Base-by-base conservation (phyloP, 2,329 filamentous ascomycete species). In the Pseudogymnoascus destructans region DNA sequence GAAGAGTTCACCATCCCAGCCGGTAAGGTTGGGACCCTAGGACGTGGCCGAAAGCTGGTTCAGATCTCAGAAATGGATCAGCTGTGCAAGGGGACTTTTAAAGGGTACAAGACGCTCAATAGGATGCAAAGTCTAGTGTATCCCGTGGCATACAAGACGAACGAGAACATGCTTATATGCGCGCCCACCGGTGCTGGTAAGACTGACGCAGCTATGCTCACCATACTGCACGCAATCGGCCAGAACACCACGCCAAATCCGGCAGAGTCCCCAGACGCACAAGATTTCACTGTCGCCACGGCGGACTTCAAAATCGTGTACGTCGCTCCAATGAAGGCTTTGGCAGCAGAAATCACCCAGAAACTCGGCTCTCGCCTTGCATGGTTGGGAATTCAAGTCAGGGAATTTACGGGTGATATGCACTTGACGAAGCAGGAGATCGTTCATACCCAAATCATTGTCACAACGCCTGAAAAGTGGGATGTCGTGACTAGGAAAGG, bases 391-490 rank as follows among this genome's bases (percentile, higher is more conserved):
- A 83, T 98, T 66, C 84, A 89, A 69, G 92, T 89, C 63, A 86
- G 93, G 61, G 93, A 98, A 72, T 84, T 95, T 70, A 98, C 93
- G 54, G 93, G 93, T 67, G 93, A 98, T 70, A 98, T 98, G 93
- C 93, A 98, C 69, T 79, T 99, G 59, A 96, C 92, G 55, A 98
- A 98, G 71, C 80, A 89, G 1, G 95, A 98, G 71, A 95, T 99
- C 61, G 80, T 96, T 13, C 85, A 91, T 63, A 98, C 93, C 0
- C 93, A 98, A 69, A 93, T 99, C 64, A 95, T 99, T 61, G 93
- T 98, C 55, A 98, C 95, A 0, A 98, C 93, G 0, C 93, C 93
- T 33, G 93, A 98, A 73, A 98, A 98, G 73, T 98, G 95, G 95
- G 93, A 98, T 70, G 93, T 98, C 0, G 89, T 98, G 4, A 98